Percentiles rank a stretch among this genome's conserved stretches.
phyloP scores from a whole-genome alignment of 1,284 basidiomycete species.

The Leccinum huronense region DNA sequence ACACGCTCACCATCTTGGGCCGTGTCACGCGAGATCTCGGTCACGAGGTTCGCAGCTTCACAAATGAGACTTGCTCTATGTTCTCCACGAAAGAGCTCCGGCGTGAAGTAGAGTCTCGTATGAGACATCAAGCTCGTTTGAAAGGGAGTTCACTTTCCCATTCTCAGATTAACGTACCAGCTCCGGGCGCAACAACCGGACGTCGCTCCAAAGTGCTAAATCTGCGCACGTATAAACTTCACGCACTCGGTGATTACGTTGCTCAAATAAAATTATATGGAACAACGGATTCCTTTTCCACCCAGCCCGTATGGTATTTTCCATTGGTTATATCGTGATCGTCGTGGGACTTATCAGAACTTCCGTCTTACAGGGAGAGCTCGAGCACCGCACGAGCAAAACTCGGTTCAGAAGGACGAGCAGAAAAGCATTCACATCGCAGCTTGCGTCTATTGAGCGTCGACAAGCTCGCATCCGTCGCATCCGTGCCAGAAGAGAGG shows the following conservation, averaged over 20 bases:
- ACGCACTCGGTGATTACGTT: not conserved
- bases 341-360: not conserved
- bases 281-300: not conserved
- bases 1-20: not conserved
- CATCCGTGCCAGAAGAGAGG: not conserved
- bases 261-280: fast-evolving
- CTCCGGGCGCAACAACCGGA: not conserved
- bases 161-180: not conserved
- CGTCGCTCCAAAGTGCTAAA: not conserved
- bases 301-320: not conserved
- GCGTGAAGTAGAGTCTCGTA: not conserved
- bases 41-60: not conserved
- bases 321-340: not conserved
- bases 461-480: not conserved
- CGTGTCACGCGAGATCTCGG: not conserved
- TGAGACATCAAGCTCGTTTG: not conserved
- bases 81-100: not conserved
- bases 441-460: not conserved
- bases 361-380: not conserved
- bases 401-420: not conserved
- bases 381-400: not conserved
- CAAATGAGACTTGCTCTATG: not conserved
- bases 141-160: not conserved
- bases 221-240: not conserved
- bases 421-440: not conserved